Percentiles rank a stretch among this genome's conserved stretches.
Evolutionary conservation across 495 filamentous ascomycete species (phyloP).

Genomic region (Hypoxylon cercidicola): DNA sequence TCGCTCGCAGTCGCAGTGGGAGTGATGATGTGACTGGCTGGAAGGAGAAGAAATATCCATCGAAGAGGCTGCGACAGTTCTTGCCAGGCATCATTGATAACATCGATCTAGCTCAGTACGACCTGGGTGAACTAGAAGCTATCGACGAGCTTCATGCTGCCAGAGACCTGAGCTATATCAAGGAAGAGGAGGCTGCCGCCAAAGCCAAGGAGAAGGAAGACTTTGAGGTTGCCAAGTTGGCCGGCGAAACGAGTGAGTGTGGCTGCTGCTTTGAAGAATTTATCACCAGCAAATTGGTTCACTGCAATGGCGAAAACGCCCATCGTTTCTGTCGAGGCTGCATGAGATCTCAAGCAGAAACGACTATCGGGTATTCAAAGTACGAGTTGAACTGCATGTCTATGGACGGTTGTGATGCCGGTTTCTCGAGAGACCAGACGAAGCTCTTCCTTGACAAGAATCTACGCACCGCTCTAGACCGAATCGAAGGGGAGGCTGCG

Average conservation of each 20-base stretch:
- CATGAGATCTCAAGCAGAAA: conserved; percentile 70
- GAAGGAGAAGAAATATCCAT: conserved; percentile 38
- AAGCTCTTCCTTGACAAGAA: conserved; percentile 67
- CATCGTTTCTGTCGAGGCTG: conserved; percentile 77
- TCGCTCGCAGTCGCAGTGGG: conserved; percentile 20
- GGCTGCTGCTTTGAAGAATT: conserved; percentile 76
- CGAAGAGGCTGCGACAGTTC: conserved; percentile 17
- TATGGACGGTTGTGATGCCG: conserved; percentile 54
- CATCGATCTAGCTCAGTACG: conserved; percentile 14
- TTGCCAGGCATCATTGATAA: conserved; percentile 2
- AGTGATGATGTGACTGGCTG: conserved; percentile 16
- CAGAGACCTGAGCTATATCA: conserved; percentile 26
- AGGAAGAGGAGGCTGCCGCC: conserved; percentile 35
- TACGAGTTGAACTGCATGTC: conserved; percentile 69
- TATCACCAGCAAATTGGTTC: conserved; percentile 71
- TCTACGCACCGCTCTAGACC: conserved; percentile 66
- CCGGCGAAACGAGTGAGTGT: conserved; percentile 68
- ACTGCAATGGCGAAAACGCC: conserved; percentile 64
- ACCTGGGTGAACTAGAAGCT: conserved; percentile 36
- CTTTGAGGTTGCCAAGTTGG: conserved; percentile 53
- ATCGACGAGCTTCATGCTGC: conserved; percentile 45
- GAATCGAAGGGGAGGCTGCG: conserved; percentile 73
- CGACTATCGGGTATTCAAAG: conserved; percentile 69
- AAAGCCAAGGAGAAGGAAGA: conserved; percentile 58
- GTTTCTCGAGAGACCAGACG: conserved; percentile 59